phyloP scores from a whole-genome alignment of 2,329 filamentous ascomycete species.

The Colletotrichum tamarilloi region DNA sequence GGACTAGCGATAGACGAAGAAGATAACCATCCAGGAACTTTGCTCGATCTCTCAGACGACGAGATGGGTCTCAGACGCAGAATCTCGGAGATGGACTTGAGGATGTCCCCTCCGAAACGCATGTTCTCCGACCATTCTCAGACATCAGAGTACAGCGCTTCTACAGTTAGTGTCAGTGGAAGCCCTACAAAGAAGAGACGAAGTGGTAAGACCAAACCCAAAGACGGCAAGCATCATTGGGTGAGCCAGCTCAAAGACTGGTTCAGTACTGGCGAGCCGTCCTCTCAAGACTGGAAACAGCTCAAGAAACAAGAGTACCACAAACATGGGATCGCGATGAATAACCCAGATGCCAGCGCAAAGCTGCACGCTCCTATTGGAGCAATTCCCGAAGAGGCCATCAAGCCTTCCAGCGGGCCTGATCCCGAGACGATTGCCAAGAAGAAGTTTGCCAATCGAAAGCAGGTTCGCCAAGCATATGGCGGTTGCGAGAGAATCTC shows the following conservation, averaged over 20 bases:
- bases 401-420: constrained; percentile 58
- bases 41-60: constrained; percentile 11
- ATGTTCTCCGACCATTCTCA: constrained; percentile 32
- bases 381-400: constrained; percentile 56
- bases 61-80: constrained; percentile 20
- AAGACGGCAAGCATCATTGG: constrained; percentile 49
- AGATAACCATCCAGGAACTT: constrained; percentile 26
- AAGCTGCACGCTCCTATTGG: constrained; percentile 60
- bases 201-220: constrained; percentile 41
- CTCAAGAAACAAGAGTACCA: constrained; percentile 56
- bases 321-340: constrained; percentile 55
- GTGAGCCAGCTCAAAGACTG: constrained; percentile 58
- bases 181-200: constrained; percentile 22
- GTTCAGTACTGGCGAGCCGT: constrained; percentile 61
- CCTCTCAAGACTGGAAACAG: constrained; percentile 58
- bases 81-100: constrained; percentile 28
- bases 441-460: constrained; percentile 47
- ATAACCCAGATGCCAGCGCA: constrained; percentile 55
- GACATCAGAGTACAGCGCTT: constrained; percentile 40
- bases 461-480: constrained; percentile 43
- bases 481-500: constrained; percentile 40
- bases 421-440: constrained; percentile 57
- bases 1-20: constrained; percentile 25
- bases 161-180: constrained; percentile 36
- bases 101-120: constrained; percentile 26